phyloP scores from a whole-genome alignment of 2,329 filamentous ascomycete genomes.

The Podosphaera xanthii region DNA sequence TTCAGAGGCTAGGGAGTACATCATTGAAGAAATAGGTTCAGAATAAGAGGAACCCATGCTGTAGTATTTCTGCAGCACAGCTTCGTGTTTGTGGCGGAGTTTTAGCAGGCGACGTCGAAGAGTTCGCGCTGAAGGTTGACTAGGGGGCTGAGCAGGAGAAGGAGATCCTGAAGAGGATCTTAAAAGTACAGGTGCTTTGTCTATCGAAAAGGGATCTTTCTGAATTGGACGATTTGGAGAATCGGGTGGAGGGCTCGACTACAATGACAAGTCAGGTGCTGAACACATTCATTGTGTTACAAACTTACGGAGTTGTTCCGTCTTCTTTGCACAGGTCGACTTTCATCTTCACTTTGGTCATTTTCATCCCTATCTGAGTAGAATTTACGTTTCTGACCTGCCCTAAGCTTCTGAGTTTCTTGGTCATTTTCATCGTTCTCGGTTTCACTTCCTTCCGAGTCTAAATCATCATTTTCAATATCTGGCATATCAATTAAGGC shows the following conservation, averaged over 20 bases:
- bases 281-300: neutral
- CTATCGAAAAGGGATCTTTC: conserved; percentile 34
- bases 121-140: conserved; percentile 44
- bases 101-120: conserved; percentile 52
- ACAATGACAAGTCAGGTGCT: conserved; percentile 7
- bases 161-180: conserved; percentile 23
- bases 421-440: conserved; percentile 35
- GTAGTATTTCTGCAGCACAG: conserved; percentile 62
- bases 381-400: conserved; percentile 56
- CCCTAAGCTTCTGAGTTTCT: conserved; percentile 25
- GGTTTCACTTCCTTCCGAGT: conserved; percentile 23
- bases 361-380: conserved; percentile 50
- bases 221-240: conserved; percentile 38
- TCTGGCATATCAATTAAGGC: conserved; percentile 82
- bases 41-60: conserved; percentile 72
- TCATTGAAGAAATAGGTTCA: conserved; percentile 80
- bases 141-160: conserved; percentile 33
- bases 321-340: conserved; percentile 55
- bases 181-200: conserved; percentile 23
- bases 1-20: conserved; percentile 87
- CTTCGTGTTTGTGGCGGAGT: conserved; percentile 56
- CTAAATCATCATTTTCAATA: conserved; percentile 37
- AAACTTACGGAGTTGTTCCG: conserved; percentile 64
- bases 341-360: conserved; percentile 42
- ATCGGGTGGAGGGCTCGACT: conserved; percentile 43